phyloP scores from a whole-genome alignment of 2,329 filamentous ascomycete genomes.

The Amauroascus verrucosus region DNA sequence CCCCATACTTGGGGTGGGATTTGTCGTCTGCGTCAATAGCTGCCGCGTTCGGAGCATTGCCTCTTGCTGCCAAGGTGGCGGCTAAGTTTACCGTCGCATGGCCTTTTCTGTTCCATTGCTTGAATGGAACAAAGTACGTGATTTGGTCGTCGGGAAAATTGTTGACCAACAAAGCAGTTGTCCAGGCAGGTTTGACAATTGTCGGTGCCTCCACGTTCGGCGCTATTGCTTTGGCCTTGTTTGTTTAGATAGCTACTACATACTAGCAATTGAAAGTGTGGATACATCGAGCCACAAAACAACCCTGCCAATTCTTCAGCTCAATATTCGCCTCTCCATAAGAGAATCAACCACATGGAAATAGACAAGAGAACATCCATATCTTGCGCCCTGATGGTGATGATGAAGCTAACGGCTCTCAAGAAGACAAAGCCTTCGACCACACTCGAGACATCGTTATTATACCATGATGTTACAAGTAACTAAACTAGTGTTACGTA shows the following conservation, averaged over 20 bases:
- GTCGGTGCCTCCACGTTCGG: background rate
- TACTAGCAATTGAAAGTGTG: background rate
- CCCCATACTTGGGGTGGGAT: slow-evolving; percentile 63
- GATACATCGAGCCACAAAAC: too few species aligned
- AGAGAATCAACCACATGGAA: too few species aligned
- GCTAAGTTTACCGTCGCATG: slow-evolving; percentile 51
- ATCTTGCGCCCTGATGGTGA: too few species aligned
- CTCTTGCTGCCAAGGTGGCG: slow-evolving; percentile 47
- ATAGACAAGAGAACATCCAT: too few species aligned
- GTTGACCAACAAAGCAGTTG: background rate
- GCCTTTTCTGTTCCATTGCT: slow-evolving; percentile 55
- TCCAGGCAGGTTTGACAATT: background rate
- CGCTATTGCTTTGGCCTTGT: background rate
- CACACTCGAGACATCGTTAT: too few species aligned
- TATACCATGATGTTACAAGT: background rate
- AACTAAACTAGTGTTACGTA: background rate
- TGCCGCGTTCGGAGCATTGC: slow-evolving; percentile 53
- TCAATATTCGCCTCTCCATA: too few species aligned
- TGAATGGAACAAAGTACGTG: slow-evolving; percentile 1
- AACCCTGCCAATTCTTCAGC: too few species aligned
- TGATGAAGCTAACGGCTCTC: too few species aligned
- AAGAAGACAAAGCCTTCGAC: too few species aligned
- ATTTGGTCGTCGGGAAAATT: background rate
- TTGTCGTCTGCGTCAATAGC: slow-evolving; percentile 54
- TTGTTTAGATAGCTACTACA: background rate